Evolutionary conservation across 305 asterid genomes (phyloP).

Genomic region (Vinca major): DNA sequence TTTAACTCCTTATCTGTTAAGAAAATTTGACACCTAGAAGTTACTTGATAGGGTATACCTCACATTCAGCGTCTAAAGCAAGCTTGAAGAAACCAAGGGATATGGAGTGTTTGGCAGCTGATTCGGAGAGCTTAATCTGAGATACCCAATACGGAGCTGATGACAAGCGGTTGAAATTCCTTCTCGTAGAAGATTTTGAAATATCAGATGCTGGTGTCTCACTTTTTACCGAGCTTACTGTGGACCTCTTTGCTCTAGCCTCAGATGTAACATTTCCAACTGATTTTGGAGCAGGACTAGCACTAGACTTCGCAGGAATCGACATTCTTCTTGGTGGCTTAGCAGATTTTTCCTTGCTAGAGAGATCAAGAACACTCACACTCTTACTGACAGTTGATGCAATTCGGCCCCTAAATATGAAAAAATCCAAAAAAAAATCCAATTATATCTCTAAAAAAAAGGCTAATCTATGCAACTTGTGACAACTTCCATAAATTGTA

Average conservation of each 20-base stretch:
- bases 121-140: slow-evolving; percentile 78
- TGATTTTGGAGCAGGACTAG: slow-evolving; percentile 47
- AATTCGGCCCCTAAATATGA: slow-evolving; percentile 41
- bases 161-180: slow-evolving; percentile 47
- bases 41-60: slow-evolving; percentile 39
- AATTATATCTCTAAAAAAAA: background rate
- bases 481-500: no score
- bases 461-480: background rate
- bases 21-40: background rate
- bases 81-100: slow-evolving; percentile 92
- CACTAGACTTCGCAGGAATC: slow-evolving; percentile 58
- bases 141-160: slow-evolving; percentile 82
- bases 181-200: slow-evolving; percentile 44
- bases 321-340: slow-evolving; percentile 88
- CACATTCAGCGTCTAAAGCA: slow-evolving; percentile 77
- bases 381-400: slow-evolving; percentile 63
- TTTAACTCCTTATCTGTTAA: background rate
- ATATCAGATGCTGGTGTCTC: slow-evolving; percentile 53
- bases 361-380: slow-evolving; percentile 60
- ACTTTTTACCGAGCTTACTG: slow-evolving; percentile 33
- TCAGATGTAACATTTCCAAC: slow-evolving; percentile 59
- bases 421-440: background rate
- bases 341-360: slow-evolving; percentile 59
- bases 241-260: slow-evolving; percentile 47
- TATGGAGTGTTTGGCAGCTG: slow-evolving; percentile 73